Evolutionary conservation across 2,329 filamentous ascomycete species (phyloP), one percentile per base, ranked within the genome.

Genomic region (Blumeria hordei): DNA sequence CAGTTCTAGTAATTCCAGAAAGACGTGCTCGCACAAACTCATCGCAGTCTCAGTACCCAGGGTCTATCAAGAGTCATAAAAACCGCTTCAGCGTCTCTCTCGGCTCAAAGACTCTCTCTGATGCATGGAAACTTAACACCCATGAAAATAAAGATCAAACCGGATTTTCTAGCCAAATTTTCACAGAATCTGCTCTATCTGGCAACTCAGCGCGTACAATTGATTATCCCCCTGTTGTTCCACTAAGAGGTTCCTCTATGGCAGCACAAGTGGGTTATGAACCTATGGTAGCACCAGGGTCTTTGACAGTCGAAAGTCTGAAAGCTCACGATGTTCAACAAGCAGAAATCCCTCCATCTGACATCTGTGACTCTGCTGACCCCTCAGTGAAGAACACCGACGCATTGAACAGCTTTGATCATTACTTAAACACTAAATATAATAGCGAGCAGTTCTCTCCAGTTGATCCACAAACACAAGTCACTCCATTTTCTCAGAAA

Each of bases 1-100:
- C 78, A 1, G 78, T 82, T 7, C 71, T 80, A 6, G 70, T 82
- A 18, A 73, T 82, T 53, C 78, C 78, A 6, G 73, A 76, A 55
- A 74, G 78, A 14, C 69, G 66, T 14, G 75, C 77, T 16, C 66
- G 64, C 18, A 66, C 71, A 10, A 73, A 72, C 57, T 71, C 73
- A 7, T 70, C 69, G 37, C 68, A 63, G 47, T 69, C 75, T 35
- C 75, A 73, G 3, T 80, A 77, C 1, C 66, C 80, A 14, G 72
- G 77, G 55, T 81, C 78, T 18, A 75, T 72, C n/a, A 79, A 75
- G 58, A 81, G 77, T 61, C 72, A 71, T 53, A 71, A 69, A 50
- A 76, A 75, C 1, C 75, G 70, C 60, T 67, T 71, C 57, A 76
- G 74, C 54, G 70, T 70, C 44, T 81, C 77, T 55, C 59, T 75